A percentile compares a stretch with the other conserved stretches of the same genome.
Conservation (phyloP, 306 rosid species). For the Nissolia schottii region DNA sequence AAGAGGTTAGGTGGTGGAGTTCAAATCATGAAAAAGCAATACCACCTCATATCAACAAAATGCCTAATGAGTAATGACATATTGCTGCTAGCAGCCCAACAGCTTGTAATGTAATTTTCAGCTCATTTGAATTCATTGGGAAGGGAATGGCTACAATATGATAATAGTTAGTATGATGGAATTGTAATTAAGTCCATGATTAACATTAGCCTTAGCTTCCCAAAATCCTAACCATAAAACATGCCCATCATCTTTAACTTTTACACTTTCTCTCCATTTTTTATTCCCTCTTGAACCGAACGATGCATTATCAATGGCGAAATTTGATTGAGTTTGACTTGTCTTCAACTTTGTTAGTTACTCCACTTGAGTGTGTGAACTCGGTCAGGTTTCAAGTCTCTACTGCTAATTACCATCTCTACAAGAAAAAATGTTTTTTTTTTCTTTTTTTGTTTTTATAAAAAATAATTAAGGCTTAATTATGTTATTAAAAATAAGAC, state of each 20-base stretch:
- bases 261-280: no score
- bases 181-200: background rate
- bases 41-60: slow-evolving; percentile 16
- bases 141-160: slow-evolving; percentile 8
- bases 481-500: no score
- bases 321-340: background rate
- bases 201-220: background rate
- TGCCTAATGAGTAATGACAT: slow-evolving; percentile 7
- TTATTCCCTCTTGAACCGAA: no score
- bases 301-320: background rate
- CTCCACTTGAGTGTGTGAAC: no score
- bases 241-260: no score
- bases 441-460: no score
- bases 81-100: background rate
- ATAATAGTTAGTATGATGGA: background rate
- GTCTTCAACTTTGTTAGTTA: background rate
- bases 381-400: no score
- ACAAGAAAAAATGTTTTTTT: no score
- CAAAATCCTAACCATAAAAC: no score
- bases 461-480: no score
- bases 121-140: slow-evolving; percentile 4
- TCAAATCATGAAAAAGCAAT: slow-evolving; percentile 21
- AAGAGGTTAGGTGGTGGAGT: slow-evolving; percentile 27
- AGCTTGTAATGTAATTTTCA: background rate
- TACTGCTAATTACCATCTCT: no score